A percentile compares a stretch with the other conserved stretches of the same genome.
Conservation (phyloP, 192 early-diverging fungal genomes). For the Coemansia sp. region DNA sequence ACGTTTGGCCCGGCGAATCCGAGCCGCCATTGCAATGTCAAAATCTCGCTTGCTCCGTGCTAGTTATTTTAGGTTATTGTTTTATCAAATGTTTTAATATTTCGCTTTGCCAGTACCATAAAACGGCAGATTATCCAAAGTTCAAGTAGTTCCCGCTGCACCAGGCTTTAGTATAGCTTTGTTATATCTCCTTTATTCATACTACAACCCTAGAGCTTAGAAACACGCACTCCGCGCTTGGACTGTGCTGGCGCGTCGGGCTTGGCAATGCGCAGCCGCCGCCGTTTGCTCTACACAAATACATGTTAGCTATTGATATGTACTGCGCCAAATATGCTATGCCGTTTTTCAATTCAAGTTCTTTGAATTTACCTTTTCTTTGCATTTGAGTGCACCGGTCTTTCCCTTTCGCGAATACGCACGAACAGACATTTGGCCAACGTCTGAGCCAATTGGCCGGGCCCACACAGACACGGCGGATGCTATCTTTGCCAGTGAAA, state of each 20-base stretch:
- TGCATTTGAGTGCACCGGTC: background rate
- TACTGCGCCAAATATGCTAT: background rate
- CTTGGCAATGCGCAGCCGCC: background rate
- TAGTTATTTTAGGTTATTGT: too few species aligned
- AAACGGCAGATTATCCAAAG: too few species aligned
- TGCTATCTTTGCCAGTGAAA: background rate
- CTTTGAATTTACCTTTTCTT: background rate
- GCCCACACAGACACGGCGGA: background rate
- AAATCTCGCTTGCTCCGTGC: slow-evolving; percentile 32
- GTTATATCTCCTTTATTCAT: slow-evolving; percentile 1
- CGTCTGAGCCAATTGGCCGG: background rate
- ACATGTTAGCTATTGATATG: background rate
- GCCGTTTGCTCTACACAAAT: background rate
- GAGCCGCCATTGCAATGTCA: slow-evolving; percentile 18
- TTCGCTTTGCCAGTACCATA: slow-evolving; percentile 29
- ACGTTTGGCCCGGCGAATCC: slow-evolving; percentile 30
- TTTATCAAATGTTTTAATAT: too few species aligned
- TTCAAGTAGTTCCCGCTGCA: too few species aligned
- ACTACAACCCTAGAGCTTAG: background rate
- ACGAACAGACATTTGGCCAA: background rate
- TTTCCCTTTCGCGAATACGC: background rate
- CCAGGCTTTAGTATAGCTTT: too few species aligned
- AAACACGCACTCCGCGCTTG: background rate
- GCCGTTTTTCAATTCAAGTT: background rate
- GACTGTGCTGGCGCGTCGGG: background rate